Base-by-base conservation (phyloP, 169 alveolate species). In the Plasmodium berghei region DNA sequence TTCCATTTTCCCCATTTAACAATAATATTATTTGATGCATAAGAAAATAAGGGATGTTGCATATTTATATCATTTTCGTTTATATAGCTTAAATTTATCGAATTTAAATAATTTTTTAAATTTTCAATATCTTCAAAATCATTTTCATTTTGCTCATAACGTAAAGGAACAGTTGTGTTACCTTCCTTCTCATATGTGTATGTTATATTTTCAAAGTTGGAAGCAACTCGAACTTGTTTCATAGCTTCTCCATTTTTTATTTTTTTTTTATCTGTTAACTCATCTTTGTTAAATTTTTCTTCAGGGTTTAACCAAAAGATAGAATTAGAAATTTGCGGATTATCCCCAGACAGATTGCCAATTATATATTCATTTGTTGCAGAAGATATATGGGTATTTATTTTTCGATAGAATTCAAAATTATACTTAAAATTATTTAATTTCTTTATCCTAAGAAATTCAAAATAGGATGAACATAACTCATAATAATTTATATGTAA, bases 1-100 rank as follows among this genome's bases (percentile, higher is more conserved):
- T 80, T 46, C 90, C 90, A 80, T 49, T 59, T 80, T 16, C 90
- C 90, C 45, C 40, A 48, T 42, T 80, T 80, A 5, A 80, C 63
- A 59, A 80, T 58, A 80, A 80, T 66, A 66, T 80, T 80, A 12
- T 46, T 66, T 12, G 90, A 80, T 24, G 83, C 90, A 56, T 66
- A 48, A 5, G 61, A 14, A 46, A 80, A 80, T 45, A 80, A 9
- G 12, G 90, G 90, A 40, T 46, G 54, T 5, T 16, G n/a, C 9
- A 46, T 22, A 56, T 40, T 80, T 55, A 80, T 80, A 52, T 80
- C 90, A 3, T 8, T 59, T 80, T 80, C 83, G 34, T 22, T 66
- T 61, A 80, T 58, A 46, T 48, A 58, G 34, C 72, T 67, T 71
- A 80, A 61, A 61, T 80, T 80, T 16, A 80, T 28, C 26, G 73